Percentiles rank a stretch among this genome's conserved stretches.
These are phyloP conservation scores for Penicillium desertorum DNA, from an alignment of 495 filamentous ascomycete genomes.

Conservation along the genomic window DNA sequence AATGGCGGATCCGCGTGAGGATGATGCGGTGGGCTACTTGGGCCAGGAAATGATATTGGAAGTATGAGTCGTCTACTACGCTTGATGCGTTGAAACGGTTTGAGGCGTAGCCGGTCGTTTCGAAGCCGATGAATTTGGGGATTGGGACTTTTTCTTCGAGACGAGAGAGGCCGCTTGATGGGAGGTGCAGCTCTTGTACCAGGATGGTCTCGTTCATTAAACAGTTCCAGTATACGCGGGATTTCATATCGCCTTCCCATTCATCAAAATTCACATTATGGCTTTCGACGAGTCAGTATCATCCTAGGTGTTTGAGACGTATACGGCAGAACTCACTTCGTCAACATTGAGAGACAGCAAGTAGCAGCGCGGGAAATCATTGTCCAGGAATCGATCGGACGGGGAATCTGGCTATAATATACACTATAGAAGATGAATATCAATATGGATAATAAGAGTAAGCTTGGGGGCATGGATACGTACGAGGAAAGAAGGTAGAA, in stretches of 20 bases:
- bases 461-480: conserved; percentile 3
- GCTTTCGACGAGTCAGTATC: conserved; percentile 24
- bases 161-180: conserved; percentile 44
- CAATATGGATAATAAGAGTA: neutral
- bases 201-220: conserved; percentile 52
- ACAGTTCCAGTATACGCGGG: conserved; percentile 50
- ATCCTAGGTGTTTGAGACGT: neutral
- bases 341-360: conserved; percentile 47
- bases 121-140: conserved; percentile 49
- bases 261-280: conserved; percentile 47
- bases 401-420: conserved; percentile 48
- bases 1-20: conserved; percentile 48
- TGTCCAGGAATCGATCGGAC: conserved; percentile 49
- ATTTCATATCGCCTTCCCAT: conserved; percentile 54
- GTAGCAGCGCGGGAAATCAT: conserved; percentile 52
- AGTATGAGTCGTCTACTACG: conserved; percentile 47
- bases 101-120: conserved; percentile 36
- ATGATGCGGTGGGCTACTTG: conserved; percentile 52
- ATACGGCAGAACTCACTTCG: conserved; percentile 37
- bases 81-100: conserved; percentile 30
- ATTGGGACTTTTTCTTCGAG: conserved; percentile 50
- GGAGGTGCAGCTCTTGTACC: conserved; percentile 49
- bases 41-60: conserved; percentile 52
- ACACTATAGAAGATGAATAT: conserved; percentile 22
- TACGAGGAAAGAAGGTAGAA: conserved; percentile 50